phyloP scores from a whole-genome alignment of 1,284 basidiomycete species.

The Cerioporus squamosus region DNA sequence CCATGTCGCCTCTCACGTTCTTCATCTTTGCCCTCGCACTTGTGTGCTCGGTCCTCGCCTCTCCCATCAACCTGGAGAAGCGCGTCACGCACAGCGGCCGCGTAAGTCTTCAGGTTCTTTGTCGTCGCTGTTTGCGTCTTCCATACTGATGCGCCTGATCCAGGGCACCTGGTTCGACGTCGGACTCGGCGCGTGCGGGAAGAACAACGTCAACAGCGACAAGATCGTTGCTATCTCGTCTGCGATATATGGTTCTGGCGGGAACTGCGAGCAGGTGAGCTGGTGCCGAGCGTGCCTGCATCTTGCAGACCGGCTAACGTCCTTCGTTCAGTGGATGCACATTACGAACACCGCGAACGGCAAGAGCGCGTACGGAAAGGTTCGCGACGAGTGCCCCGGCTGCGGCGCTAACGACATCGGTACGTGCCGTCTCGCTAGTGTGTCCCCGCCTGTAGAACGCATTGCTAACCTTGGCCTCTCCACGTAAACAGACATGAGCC shows the following conservation, averaged over 20 bases:
- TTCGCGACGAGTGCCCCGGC: slow-evolving; percentile 41
- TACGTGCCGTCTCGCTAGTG: slow-evolving; percentile 22
- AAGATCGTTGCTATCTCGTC: slow-evolving; percentile 45
- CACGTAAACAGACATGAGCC: slow-evolving; percentile 32
- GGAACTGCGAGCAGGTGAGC: slow-evolving; percentile 43
- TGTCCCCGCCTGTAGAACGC: neutral
- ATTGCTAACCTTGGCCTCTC: slow-evolving; percentile 2
- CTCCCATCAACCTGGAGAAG: slow-evolving; percentile 57
- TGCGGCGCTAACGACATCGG: slow-evolving; percentile 40
- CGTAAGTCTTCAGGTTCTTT: slow-evolving; percentile 45
- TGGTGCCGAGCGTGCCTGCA: neutral
- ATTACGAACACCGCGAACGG: slow-evolving; percentile 40
- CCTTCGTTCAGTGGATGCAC: slow-evolving; percentile 28
- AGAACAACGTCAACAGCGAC: slow-evolving; percentile 38
- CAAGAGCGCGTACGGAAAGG: slow-evolving; percentile 33
- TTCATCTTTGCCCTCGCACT: slow-evolving; percentile 48
- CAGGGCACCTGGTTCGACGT: slow-evolving; percentile 48
- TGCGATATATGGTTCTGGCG: slow-evolving; percentile 38
- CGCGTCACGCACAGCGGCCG: slow-evolving; percentile 50
- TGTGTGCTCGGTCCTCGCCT: slow-evolving; percentile 45
- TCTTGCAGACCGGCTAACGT: neutral
- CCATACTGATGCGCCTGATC: neutral
- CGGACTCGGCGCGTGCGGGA: slow-evolving; percentile 48
- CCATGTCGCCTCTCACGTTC: slow-evolving; percentile 46
- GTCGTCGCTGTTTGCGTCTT: slow-evolving; percentile 8